phyloP scores from a whole-genome alignment of 305 asterid genomes.

The Lippia alba region DNA sequence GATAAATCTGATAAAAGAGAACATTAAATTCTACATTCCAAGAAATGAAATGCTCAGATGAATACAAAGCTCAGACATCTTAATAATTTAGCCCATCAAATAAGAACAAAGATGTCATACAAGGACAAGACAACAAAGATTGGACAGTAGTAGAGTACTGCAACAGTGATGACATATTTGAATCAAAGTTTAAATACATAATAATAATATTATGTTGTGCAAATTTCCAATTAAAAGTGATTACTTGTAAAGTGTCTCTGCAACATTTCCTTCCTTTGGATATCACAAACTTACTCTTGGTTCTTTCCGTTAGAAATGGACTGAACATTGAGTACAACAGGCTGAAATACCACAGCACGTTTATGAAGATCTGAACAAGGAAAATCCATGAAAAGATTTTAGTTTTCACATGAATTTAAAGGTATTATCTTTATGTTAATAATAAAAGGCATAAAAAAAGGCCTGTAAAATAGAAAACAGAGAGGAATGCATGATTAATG shows the following conservation, averaged over 20 bases:
- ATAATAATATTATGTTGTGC: no score
- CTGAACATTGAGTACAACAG: conserved; percentile 93
- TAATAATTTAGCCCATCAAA: conserved; percentile 31
- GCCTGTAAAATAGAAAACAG: no score
- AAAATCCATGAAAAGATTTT: background rate
- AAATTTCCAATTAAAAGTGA: conserved; percentile 15
- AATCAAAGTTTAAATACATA: no score
- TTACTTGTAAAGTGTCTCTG: conserved; percentile 83
- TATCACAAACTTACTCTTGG: conserved; percentile 94
- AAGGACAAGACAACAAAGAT: background rate
- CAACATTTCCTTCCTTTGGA: conserved; percentile 86
- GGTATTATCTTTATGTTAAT: no score
- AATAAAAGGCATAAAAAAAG: no score
- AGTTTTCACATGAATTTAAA: no score
- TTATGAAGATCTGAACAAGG: conserved; percentile 64
- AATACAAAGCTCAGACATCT: conserved; percentile 32
- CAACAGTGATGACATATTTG: background rate
- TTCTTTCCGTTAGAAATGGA: conserved; percentile 91
- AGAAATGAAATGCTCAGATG: conserved; percentile 29
- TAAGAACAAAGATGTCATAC: conserved; percentile 16
- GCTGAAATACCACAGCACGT: conserved; percentile 95
- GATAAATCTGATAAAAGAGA: conserved; percentile 47
- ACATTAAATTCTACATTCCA: conserved; percentile 2
- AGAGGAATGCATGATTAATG: no score
- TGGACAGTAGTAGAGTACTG: background rate